These are phyloP conservation scores for Dovyalis caffra DNA, from an alignment of 345 rosid species.

Conservation along the genomic window DNA sequence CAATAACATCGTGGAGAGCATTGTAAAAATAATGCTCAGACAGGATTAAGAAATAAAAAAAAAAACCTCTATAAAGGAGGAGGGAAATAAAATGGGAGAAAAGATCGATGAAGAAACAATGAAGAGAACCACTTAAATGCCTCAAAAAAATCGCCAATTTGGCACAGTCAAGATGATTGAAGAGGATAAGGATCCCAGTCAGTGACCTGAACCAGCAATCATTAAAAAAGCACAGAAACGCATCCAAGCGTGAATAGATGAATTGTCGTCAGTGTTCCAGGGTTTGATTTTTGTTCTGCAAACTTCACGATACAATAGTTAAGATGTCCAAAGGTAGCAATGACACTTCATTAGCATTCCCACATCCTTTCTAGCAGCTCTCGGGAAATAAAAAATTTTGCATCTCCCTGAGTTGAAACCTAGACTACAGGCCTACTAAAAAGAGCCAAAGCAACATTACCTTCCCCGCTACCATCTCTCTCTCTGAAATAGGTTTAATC, in stretches of 20 bases:
- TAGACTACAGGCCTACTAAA: neutral
- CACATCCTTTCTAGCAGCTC: neutral
- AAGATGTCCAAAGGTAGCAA: neutral
- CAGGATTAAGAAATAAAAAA: neutral
- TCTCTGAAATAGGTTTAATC: neutral
- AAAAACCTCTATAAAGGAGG: neutral
- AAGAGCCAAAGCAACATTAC: neutral
- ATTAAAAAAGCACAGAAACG: neutral
- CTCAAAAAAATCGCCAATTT: neutral
- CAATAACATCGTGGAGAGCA: neutral
- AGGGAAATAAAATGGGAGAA: neutral
- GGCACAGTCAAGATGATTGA: neutral
- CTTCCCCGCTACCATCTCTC: neutral
- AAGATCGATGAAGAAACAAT: neutral
- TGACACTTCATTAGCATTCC: neutral
- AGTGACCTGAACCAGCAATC: neutral
- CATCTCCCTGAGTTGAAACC: neutral
- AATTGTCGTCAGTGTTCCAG: neutral
- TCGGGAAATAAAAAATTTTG: neutral
- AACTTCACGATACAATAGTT: neutral
- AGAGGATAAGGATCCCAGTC: neutral
- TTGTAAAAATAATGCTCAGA: neutral
- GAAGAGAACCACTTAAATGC: neutral
- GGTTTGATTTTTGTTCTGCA: neutral
- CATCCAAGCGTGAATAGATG: neutral